These are phyloP conservation scores for Xylaria sp. DNA, from an alignment of 2,329 filamentous ascomycete species.

Conservation along the genomic window DNA sequence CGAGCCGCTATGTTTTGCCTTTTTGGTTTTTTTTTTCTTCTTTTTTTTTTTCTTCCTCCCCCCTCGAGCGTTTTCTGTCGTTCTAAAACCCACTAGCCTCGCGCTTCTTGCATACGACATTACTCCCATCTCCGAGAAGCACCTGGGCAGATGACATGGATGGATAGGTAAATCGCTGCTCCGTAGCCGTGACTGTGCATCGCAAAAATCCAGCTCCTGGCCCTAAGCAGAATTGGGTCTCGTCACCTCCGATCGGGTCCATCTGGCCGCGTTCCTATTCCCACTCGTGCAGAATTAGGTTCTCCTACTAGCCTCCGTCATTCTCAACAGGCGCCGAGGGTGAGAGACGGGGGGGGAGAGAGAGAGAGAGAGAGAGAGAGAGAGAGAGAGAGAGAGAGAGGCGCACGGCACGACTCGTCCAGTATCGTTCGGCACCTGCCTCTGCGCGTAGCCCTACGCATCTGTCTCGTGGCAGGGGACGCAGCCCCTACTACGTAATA, in stretches of 20 bases:
- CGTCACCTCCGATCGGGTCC: background rate
- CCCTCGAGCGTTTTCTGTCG: background rate
- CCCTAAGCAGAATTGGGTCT: conserved; percentile 1
- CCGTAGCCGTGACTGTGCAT: background rate
- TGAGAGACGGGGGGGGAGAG: background rate
- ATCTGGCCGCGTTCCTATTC: background rate
- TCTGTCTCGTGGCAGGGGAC: background rate
- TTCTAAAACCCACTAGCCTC: background rate
- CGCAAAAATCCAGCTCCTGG: background rate
- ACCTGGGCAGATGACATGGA: background rate
- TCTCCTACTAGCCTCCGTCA: background rate
- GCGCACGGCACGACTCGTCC: too few species aligned
- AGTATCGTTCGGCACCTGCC: background rate
- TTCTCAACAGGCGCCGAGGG: background rate
- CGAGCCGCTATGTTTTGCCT: background rate
- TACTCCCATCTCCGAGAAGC: background rate
- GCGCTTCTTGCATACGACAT: background rate
- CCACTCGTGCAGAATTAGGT: background rate
- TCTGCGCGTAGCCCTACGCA: background rate
- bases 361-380: background rate
- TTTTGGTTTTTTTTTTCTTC: background rate
- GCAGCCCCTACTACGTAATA: background rate
- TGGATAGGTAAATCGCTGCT: background rate
- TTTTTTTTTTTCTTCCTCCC: background rate
- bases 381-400: background rate